Evolutionary conservation across 352 stramenopile genomes (phyloP).

Genomic region (Phytophthora hibernalis): DNA sequence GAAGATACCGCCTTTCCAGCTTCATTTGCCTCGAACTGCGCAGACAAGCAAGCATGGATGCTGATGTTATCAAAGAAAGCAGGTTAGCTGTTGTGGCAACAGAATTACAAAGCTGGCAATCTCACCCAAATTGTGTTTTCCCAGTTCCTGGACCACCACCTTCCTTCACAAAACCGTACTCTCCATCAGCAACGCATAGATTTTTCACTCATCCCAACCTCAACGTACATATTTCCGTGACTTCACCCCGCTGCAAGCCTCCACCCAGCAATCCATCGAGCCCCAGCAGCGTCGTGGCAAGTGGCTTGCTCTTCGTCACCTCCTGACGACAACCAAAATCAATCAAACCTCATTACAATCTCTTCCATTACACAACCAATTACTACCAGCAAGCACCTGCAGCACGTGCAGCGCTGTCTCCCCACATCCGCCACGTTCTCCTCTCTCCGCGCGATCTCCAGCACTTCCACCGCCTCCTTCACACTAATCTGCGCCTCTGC

Average conservation of each 20-base stretch:
- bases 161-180: not conserved
- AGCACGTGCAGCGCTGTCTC: constrained; percentile 55
- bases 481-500: constrained; percentile 54
- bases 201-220: not conserved
- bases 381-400: constrained; percentile 32
- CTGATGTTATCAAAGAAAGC: constrained; percentile 32
- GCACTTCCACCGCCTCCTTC: constrained; percentile 40
- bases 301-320: constrained; percentile 34
- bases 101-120: not conserved
- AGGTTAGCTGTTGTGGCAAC: too few relatives aligned
- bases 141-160: constrained; percentile 72
- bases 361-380: not conserved
- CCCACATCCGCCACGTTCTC: constrained; percentile 22
- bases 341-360: not conserved
- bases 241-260: constrained; percentile 69
- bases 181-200: not conserved
- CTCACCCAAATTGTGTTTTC: constrained; percentile 81
- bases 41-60: constrained; percentile 73
- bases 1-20: constrained; percentile 29
- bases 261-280: constrained; percentile 72
- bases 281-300: constrained; percentile 51
- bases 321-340: constrained; percentile 32
- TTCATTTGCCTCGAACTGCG: constrained; percentile 44
- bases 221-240: constrained; percentile 79
- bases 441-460: constrained; percentile 32